Conservation (phyloP, 768 basidiomycete species). For the Termitomyces titanicus region DNA sequence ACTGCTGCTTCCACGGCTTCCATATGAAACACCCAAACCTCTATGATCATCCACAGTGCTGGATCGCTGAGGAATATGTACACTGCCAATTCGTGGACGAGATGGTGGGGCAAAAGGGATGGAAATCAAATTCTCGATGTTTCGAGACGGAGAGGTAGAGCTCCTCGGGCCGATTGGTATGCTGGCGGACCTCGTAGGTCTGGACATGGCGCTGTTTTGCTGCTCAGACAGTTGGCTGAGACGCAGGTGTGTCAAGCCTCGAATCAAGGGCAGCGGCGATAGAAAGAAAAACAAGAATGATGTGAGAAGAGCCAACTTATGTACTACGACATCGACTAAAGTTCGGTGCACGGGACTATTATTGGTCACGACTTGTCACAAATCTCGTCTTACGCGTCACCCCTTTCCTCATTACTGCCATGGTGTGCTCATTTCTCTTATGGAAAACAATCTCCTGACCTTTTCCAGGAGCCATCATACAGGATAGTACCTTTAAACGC, state of each 20-base stretch:
- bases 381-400: conserved; percentile 26
- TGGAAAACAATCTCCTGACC: background rate
- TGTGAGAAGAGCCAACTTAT: conserved; percentile 9
- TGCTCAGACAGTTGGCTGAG: background rate
- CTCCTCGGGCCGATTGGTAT: conserved; percentile 59
- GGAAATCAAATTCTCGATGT: conserved; percentile 64
- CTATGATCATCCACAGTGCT: conserved; percentile 31
- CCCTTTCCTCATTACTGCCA: conserved; percentile 15
- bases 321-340: conserved; percentile 8
- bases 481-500: conserved; percentile 58
- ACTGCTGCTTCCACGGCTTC: conserved; percentile 29
- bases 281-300: conserved; percentile 9
- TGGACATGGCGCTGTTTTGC: conserved; percentile 31
- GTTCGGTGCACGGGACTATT: conserved; percentile 10
- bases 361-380: conserved; percentile 14
- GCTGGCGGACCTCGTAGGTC: conserved; percentile 60
- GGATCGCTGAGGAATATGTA: conserved; percentile 24
- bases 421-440: conserved; percentile 18
- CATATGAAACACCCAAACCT: conserved; percentile 34
- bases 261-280: background rate
- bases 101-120: conserved; percentile 48
- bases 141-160: conserved; percentile 45
- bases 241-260: background rate
- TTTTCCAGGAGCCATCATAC: conserved; percentile 44
- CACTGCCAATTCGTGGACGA: conserved; percentile 36